Evolutionary conservation across 805 yeast genomes (phyloP).

Genomic region (Grigorovia humatica): DNA sequence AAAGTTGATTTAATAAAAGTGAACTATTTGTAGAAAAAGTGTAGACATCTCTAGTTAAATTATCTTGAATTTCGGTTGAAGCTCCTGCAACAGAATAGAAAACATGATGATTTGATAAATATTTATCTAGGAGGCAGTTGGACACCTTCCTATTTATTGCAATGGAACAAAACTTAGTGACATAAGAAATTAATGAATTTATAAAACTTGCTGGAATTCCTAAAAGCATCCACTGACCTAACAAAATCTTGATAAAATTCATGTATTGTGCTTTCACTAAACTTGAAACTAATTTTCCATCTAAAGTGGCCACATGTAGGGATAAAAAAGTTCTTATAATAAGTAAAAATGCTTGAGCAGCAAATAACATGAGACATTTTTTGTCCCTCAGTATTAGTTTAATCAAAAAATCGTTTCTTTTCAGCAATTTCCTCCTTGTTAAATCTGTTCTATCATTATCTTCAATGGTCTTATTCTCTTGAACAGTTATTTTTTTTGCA

Average conservation of each 20-base stretch:
- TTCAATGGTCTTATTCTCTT: neutral
- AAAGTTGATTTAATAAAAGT: conserved; percentile 66
- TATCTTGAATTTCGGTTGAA: conserved; percentile 19
- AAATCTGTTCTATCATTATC: neutral
- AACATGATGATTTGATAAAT: conserved; percentile 46
- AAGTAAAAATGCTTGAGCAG: conserved; percentile 48
- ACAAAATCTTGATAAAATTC: conserved; percentile 50
- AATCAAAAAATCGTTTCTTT: conserved; percentile 15
- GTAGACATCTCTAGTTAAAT: conserved; percentile 64
- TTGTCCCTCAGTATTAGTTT: conserved; percentile 20
- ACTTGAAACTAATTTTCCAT: conserved; percentile 76
- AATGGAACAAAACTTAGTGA: conserved; percentile 47
- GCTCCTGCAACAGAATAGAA: conserved; percentile 20
- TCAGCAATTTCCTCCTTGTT: neutral
- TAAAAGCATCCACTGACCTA: conserved; percentile 64
- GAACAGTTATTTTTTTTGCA: neutral
- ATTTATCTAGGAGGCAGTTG: conserved; percentile 50
- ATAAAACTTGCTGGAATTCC: conserved; percentile 82
- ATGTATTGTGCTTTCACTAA: conserved; percentile 61
- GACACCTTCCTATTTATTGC: conserved; percentile 58
- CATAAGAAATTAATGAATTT: conserved; percentile 57
- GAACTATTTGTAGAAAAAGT: conserved; percentile 64
- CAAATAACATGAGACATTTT: conserved; percentile 27
- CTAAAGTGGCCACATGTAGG: conserved; percentile 73
- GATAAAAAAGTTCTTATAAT: conserved; percentile 63